Evolutionary conservation across 2,329 filamentous ascomycete species (phyloP).

Genomic region (Periglandula ipomoeae): DNA sequence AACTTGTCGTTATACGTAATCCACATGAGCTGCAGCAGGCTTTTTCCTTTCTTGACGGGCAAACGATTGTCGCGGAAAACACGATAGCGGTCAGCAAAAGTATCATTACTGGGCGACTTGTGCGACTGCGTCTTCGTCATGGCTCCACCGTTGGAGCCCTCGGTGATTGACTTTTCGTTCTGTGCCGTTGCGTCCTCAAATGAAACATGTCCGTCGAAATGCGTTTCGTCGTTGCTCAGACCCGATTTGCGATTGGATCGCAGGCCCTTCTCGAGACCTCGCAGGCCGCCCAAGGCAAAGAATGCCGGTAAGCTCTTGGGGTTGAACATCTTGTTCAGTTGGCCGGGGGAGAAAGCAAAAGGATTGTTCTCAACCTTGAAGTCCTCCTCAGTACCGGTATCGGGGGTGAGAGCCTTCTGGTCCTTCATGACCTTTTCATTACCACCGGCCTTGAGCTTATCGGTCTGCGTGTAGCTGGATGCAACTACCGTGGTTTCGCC

Average conservation of each 20-base stretch:
- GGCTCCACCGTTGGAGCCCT: slow-evolving; percentile 15
- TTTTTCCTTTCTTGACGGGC: slow-evolving; percentile 67
- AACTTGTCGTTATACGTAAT: slow-evolving; percentile 81
- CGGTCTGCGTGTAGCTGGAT: slow-evolving; percentile 33
- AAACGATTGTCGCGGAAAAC: slow-evolving; percentile 65
- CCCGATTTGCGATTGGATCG: slow-evolving; percentile 63
- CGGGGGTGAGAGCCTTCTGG: slow-evolving; percentile 61
- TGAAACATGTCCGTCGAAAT: slow-evolving; percentile 54
- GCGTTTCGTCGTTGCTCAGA: slow-evolving; percentile 65
- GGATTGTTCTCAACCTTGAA: slow-evolving; percentile 71
- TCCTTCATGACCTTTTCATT: slow-evolving; percentile 53
- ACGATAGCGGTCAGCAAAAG: slow-evolving; percentile 56
- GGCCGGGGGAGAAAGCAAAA: slow-evolving; percentile 77
- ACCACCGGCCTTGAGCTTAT: slow-evolving; percentile 30
- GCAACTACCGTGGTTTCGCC: slow-evolving; percentile 52
- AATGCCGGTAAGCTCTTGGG: slow-evolving; percentile 82
- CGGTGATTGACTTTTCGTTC: slow-evolving; percentile 23
- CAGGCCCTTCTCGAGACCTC: slow-evolving; percentile 71
- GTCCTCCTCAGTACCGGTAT: slow-evolving; percentile 65
- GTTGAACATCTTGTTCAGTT: slow-evolving; percentile 80
- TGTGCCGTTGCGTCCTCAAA: slow-evolving; percentile 59
- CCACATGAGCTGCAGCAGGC: slow-evolving; percentile 64
- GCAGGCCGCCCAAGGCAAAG: slow-evolving; percentile 67
- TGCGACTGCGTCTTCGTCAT: slow-evolving; percentile 5
- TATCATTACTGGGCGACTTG: slow-evolving; percentile 16